Conservation (phyloP, 306 rosid genomes). For the Quercus cerris region DNA sequence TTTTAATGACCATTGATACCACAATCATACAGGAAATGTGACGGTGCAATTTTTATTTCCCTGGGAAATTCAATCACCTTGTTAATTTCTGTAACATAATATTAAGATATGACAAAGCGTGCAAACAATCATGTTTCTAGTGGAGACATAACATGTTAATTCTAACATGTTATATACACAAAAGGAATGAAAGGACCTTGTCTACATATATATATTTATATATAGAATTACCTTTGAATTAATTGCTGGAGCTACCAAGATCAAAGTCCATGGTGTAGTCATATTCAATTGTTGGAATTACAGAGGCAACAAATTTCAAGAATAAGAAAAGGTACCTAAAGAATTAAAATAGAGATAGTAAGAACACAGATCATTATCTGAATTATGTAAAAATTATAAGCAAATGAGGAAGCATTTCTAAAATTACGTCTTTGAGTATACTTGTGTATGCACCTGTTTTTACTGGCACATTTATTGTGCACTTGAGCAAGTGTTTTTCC, state of each 20-base stretch:
- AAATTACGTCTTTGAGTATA: neutral
- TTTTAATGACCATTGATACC: no score
- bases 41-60: neutral
- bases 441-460: neutral
- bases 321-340: constrained; percentile 88
- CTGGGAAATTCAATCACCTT: neutral
- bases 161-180: neutral
- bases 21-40: no score
- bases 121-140: neutral
- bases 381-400: neutral
- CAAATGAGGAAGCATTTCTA: neutral
- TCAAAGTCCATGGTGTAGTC: constrained; percentile 98
- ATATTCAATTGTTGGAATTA: constrained; percentile 92
- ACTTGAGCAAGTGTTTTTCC: neutral
- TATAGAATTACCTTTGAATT: constrained; percentile 35
- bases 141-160: neutral
- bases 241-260: constrained; percentile 86
- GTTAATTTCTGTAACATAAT: neutral
- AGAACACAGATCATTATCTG: neutral
- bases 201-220: neutral
- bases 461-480: neutral
- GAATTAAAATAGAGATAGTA: neutral
- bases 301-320: constrained; percentile 95
- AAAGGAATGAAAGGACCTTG: neutral
- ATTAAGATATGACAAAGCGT: neutral